Conservation (phyloP, 208 protist genomes). For the Acanthamoeba divionensis region DNA sequence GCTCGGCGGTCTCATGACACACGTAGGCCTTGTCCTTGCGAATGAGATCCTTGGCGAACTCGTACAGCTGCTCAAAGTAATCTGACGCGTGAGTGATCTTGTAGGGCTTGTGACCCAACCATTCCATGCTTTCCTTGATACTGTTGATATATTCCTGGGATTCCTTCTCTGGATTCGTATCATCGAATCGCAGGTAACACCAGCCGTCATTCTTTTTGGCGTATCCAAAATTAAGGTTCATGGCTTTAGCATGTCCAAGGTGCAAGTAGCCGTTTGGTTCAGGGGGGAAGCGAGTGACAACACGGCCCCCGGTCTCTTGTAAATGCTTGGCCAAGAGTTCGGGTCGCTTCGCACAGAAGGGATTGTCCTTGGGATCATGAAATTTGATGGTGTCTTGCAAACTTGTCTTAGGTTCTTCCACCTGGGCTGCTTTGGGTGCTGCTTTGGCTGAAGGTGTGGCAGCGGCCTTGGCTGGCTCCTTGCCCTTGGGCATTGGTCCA, state of each 20-base stretch:
- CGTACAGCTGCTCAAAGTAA: constrained; percentile 98
- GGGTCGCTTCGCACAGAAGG: constrained; percentile 22
- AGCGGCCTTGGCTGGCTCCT: not conserved
- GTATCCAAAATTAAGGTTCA: constrained; percentile 98
- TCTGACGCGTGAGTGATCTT: constrained; percentile 96
- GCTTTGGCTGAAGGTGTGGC: not conserved
- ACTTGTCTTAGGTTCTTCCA: not conserved
- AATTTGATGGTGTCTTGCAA: constrained; percentile 23
- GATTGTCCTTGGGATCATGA: not conserved
- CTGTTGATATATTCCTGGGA: constrained; percentile 15
- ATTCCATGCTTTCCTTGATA: constrained; percentile 76
- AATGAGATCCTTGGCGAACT: constrained; percentile 96
- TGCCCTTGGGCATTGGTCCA: constrained; percentile 42
- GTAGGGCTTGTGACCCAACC: constrained; percentile 82
- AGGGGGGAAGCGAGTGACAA: constrained; percentile 88
- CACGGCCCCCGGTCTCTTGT: constrained; percentile 69
- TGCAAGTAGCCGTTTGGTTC: constrained; percentile 85
- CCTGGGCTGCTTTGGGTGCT: not conserved
- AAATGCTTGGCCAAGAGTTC: constrained; percentile 74
- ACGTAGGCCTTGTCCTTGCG: constrained; percentile 96
- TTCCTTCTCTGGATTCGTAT: constrained; percentile 96
- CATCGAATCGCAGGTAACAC: constrained; percentile 97
- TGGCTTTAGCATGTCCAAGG: constrained; percentile 96
- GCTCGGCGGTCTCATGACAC: constrained; percentile 92
- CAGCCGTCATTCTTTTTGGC: constrained; percentile 90